Evolutionary conservation across 208 protist species (phyloP), one percentile per base, ranked within the genome.

Genomic region (Acanthamoeba triangularis): DNA sequence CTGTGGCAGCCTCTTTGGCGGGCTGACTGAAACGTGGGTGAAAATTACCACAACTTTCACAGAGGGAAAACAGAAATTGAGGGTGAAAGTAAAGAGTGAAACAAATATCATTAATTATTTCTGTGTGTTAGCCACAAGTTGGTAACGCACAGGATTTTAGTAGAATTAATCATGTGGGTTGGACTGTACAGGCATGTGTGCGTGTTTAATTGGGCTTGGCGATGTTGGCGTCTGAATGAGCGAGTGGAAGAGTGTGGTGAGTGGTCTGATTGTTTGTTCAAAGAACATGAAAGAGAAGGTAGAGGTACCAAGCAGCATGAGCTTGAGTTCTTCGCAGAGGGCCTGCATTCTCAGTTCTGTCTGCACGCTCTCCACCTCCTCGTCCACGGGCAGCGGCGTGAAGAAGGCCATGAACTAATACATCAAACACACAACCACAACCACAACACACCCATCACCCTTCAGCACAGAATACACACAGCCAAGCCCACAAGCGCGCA

Each of bases 351-450:
- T 61, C 35, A 47, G 25, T 49, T 91, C 84, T 8, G 84, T 91
- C 35, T 91, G 56, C 35, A 47, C 49, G 44, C 84, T 91, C 52
- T 91, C 84, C 59, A 69, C 59, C 35, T 91, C 56, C 59, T 91
- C 84, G 35, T 69, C 59, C 52, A 91, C 84, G 18, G 84, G 84
- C 54, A 91, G 52, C 33, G 84, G 84, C 84, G 84, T 91, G 33
- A 91, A 91, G 84, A 91, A 91, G 33, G 84, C 84, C 84, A 91
- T 72, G 59, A 91, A 91, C 84, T 91, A 67, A 13, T 54, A 14
- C 3, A 52, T 44, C 3, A 49, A 11, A 52, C 61, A n/a, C 61
- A 67, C 23, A 0, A 67, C 28, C 7, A n/a, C 0, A 67, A 67
- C 11, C 67, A 76, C 25, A 69, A 2, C 61, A 30, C 61, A 8